Conservation (phyloP, 2,329 filamentous ascomycete species). For the Delphinella strobiligena region DNA sequence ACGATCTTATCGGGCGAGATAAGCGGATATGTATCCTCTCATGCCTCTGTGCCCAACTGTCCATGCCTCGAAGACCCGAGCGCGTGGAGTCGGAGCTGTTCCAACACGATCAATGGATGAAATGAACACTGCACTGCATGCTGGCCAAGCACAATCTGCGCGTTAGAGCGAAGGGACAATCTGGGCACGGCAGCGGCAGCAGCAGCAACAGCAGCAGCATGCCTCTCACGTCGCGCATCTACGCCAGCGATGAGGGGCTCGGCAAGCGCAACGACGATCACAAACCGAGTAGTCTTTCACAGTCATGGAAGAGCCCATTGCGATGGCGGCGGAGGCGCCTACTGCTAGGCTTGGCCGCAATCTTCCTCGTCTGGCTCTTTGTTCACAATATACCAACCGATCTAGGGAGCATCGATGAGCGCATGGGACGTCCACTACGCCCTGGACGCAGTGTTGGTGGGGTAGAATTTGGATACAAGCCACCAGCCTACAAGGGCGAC, state of each 20-base stretch:
- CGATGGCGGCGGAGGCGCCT: slow-evolving; percentile 40
- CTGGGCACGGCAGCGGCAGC: slow-evolving; percentile 2
- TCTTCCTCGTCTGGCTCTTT: slow-evolving; percentile 49
- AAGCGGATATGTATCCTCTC: no score
- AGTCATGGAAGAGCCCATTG: slow-evolving; percentile 17
- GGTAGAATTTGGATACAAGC: slow-evolving; percentile 8
- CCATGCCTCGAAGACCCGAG: background rate
- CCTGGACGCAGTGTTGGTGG: slow-evolving; percentile 9
- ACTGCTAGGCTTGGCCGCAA: slow-evolving; percentile 25
- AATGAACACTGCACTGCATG: background rate
- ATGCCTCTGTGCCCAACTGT: no score
- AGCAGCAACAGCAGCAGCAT: no score
- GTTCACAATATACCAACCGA: slow-evolving; percentile 50
- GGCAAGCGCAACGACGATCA: slow-evolving; percentile 56
- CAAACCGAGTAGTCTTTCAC: slow-evolving; percentile 20
- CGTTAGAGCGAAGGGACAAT: background rate
- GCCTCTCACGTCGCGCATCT: slow-evolving; percentile 8
- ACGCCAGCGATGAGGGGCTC: slow-evolving; percentile 45
- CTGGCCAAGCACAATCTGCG: background rate
- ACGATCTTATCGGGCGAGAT: no score
- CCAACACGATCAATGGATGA: background rate
- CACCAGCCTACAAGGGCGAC: background rate
- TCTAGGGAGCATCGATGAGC: slow-evolving; percentile 19
- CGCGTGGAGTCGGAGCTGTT: background rate
- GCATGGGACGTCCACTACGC: slow-evolving; percentile 13